Conservation (phyloP, 2,329 filamentous ascomycete species). For the Penicillium aurantiogriseum region DNA sequence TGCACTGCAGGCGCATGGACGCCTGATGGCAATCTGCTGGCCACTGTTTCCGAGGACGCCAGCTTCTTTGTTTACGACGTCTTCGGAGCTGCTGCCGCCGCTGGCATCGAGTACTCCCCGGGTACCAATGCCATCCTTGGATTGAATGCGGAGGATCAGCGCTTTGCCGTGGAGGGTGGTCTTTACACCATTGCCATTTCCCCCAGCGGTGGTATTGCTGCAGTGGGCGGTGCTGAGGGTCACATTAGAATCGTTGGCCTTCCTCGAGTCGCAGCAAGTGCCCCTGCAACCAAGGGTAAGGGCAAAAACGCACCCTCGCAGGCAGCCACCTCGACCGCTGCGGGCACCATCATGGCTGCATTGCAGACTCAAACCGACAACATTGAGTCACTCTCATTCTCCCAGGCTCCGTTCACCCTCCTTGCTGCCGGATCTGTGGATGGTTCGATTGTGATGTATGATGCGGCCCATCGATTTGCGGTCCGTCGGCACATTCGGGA, state of each 20-base stretch:
- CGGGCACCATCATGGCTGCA: conserved; percentile 75
- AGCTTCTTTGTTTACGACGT: conserved; percentile 92
- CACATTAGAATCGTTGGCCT: conserved; percentile 81
- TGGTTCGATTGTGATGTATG: conserved; percentile 76
- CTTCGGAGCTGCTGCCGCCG: conserved; percentile 72
- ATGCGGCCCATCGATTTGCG: conserved; percentile 80
- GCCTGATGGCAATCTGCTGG: conserved; percentile 78
- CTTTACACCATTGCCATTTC: conserved; percentile 85
- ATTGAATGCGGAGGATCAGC: conserved; percentile 77
- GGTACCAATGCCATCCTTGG: conserved; percentile 67
- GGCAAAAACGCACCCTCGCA: conserved; percentile 46
- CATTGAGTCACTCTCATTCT: conserved; percentile 72
- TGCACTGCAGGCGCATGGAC: conserved; percentile 93
- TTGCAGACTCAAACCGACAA: conserved; percentile 76
- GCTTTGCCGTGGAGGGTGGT: conserved; percentile 88
- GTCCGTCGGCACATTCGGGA: conserved; percentile 77
- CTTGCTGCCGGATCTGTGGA: conserved; percentile 65
- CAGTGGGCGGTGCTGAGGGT: conserved; percentile 83
- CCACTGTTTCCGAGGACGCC: conserved; percentile 84
- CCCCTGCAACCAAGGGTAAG: conserved; percentile 52
- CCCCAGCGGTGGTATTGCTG: conserved; percentile 74
- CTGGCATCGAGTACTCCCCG: conserved; percentile 56
- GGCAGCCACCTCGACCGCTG: conserved; percentile 44
- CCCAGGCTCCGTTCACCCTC: conserved; percentile 58
- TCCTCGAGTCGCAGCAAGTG: conserved; percentile 57